These are phyloP conservation scores for Striga asiatica DNA, from an alignment of 257 asterid genomes.

Conservation along the genomic window DNA sequence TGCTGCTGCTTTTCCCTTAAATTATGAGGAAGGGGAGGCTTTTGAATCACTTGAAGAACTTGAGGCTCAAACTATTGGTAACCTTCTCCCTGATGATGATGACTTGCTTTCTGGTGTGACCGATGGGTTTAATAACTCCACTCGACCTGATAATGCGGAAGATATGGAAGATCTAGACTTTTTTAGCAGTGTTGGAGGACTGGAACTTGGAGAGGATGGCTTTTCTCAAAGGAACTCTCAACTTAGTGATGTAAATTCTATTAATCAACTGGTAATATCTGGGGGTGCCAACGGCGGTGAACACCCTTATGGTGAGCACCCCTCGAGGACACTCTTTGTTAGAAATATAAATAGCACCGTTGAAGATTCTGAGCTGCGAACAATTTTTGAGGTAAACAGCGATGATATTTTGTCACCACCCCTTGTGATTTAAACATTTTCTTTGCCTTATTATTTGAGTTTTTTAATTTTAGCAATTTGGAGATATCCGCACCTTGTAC, in stretches of 20 bases:
- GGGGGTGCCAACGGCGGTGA: slow-evolving; percentile 36
- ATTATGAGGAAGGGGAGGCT: slow-evolving; percentile 62
- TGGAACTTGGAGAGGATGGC: slow-evolving; percentile 93
- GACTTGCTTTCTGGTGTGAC: slow-evolving; percentile 90
- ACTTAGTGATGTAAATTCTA: slow-evolving; percentile 30
- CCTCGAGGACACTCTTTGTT: slow-evolving; percentile 86
- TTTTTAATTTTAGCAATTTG: slow-evolving; percentile 62
- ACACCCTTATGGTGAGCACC: slow-evolving; percentile 62
- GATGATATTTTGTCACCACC: slow-evolving; percentile 12
- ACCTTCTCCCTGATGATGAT: slow-evolving; percentile 97
- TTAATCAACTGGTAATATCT: slow-evolving; percentile 31
- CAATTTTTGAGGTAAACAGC: slow-evolving; percentile 67
- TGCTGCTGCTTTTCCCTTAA: slow-evolving; percentile 42
- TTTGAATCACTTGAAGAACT: slow-evolving; percentile 85
- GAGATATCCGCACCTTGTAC: slow-evolving; percentile 71
- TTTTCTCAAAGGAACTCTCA: slow-evolving; percentile 38
- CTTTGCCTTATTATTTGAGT: slow-evolving; percentile 13
- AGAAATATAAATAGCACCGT: slow-evolving; percentile 80
- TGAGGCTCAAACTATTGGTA: slow-evolving; percentile 92
- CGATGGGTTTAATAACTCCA: slow-evolving; percentile 57
- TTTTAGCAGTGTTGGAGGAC: slow-evolving; percentile 88
- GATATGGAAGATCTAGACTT: slow-evolving; percentile 78
- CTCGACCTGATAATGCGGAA: slow-evolving; percentile 35
- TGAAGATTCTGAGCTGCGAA: slow-evolving; percentile 75
- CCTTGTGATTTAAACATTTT: slow-evolving; percentile 11